phyloP scores from a whole-genome alignment of 768 basidiomycete species.

The Lactifluus pinguis region DNA sequence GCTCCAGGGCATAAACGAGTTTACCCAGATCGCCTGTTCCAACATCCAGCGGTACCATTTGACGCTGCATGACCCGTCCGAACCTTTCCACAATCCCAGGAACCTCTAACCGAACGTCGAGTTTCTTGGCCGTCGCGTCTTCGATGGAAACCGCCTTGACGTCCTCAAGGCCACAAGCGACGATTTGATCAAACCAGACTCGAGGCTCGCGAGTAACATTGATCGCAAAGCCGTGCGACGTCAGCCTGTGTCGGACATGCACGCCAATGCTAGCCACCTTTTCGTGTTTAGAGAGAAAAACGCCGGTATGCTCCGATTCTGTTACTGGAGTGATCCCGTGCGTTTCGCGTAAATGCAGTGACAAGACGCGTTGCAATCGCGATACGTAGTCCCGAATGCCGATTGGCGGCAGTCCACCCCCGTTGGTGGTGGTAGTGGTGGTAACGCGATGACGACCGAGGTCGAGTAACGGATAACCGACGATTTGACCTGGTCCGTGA shows the following conservation, averaged over 20 bases:
- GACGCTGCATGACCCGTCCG: slow-evolving; percentile 24
- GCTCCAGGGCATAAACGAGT: slow-evolving; percentile 21
- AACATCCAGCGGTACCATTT: slow-evolving; percentile 25
- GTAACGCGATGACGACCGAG: slow-evolving; percentile 40
- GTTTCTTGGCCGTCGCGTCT: slow-evolving; percentile 30
- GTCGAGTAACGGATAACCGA: slow-evolving; percentile 92
- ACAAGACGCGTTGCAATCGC: slow-evolving; percentile 64
- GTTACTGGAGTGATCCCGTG: slow-evolving; percentile 48
- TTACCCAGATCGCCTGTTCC: slow-evolving; percentile 20
- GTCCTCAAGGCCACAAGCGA: slow-evolving; percentile 85
- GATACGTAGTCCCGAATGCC: slow-evolving; percentile 79
- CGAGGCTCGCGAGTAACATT: slow-evolving; percentile 80
- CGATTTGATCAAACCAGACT: slow-evolving; percentile 77
- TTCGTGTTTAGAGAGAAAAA: slow-evolving; percentile 70
- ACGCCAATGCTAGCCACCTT: slow-evolving; percentile 97
- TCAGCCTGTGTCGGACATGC: slow-evolving; percentile 88
- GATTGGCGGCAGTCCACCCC: slow-evolving; percentile 38
- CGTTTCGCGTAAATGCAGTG: slow-evolving; percentile 47
- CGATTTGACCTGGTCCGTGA: slow-evolving; percentile 95
- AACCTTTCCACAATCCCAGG: slow-evolving; percentile 32
- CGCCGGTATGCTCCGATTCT: slow-evolving; percentile 78
- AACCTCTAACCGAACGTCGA: slow-evolving; percentile 44
- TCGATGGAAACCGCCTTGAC: slow-evolving; percentile 71
- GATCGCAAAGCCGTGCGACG: slow-evolving; percentile 90
- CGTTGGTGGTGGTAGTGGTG: too few species aligned